Percentiles rank a stretch among this genome's conserved stretches.
These are phyloP conservation scores for Kazachstania bromeliacearum DNA, from an alignment of 805 yeast species.

Conservation along the genomic window DNA sequence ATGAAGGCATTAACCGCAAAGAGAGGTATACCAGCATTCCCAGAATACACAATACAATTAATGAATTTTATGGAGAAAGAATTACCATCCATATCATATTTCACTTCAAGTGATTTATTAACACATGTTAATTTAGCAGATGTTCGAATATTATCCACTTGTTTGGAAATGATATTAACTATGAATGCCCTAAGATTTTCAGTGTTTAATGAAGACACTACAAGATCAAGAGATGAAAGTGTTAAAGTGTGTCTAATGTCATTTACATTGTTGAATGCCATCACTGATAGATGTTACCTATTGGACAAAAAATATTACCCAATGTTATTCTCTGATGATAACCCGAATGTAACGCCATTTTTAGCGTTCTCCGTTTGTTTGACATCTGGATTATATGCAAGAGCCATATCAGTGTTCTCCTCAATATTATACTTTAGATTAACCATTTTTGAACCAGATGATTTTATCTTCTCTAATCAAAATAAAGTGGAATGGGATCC, in stretches of 20 bases:
- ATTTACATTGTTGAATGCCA: conserved; percentile 12
- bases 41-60: background rate
- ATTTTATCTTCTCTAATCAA: conserved; percentile 1
- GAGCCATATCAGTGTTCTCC: conserved; percentile 6
- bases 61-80: conserved; percentile 3
- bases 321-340: conserved; percentile 5
- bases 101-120: background rate
- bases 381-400: conserved; percentile 4
- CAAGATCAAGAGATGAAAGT: conserved; percentile 7
- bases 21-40: conserved; percentile 9
- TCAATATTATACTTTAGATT: conserved; percentile 4
- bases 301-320: conserved; percentile 16
- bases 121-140: conserved; percentile 1
- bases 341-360: conserved; percentile 15
- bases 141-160: conserved; percentile 1
- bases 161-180: conserved; percentile 6
- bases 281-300: conserved; percentile 7
- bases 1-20: conserved; percentile 6
- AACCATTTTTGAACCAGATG: conserved; percentile 4
- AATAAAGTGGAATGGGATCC: conserved; percentile 6
- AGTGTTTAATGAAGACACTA: conserved; percentile 7
- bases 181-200: conserved; percentile 12
- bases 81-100: conserved; percentile 2
- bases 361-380: conserved; percentile 1
- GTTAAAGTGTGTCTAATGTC: conserved; percentile 11